Conservation (phyloP, 805 yeast species). For the Candida dajiaensis region DNA sequence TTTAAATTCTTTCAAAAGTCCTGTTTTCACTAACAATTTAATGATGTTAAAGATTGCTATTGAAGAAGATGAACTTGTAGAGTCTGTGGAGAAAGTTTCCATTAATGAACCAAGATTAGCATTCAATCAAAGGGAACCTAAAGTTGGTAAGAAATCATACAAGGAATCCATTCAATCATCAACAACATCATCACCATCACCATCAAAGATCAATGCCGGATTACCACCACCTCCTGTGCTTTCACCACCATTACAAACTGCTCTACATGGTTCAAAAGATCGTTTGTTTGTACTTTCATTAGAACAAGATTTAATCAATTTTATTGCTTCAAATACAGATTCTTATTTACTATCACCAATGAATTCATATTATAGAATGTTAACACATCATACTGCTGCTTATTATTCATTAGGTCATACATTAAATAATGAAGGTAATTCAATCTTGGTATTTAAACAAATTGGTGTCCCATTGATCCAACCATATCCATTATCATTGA, state of each 20-base stretch:
- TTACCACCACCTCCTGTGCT: constrained; percentile 1
- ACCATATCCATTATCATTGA: constrained; percentile 14
- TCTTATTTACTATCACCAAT: constrained; percentile 37
- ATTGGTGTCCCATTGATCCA: constrained; percentile 17
- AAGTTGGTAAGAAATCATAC: not conserved
- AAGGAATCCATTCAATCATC: not conserved
- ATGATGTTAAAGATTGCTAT: not conserved
- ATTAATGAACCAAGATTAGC: not conserved
- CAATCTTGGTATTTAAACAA: constrained; percentile 37
- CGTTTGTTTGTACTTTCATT: constrained; percentile 43
- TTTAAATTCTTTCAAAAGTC: too few species aligned
- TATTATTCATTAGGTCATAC: constrained; percentile 59
- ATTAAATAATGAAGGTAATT: constrained; percentile 41
- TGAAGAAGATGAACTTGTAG: not conserved
- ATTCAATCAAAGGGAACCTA: not conserved
- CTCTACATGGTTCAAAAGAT: constrained; percentile 40
- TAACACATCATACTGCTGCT: constrained; percentile 66
- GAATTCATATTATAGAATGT: constrained; percentile 63
- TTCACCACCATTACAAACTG: constrained; percentile 29
- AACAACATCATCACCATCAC: too few species aligned
- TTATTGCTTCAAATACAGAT: constrained; percentile 35
- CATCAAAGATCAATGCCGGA: too few species aligned
- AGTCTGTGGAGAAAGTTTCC: not conserved
- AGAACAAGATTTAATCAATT: constrained; percentile 42
- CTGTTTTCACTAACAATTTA: too few species aligned